Conservation (phyloP, 768 basidiomycete species). For the Boletellus ananiceps region DNA sequence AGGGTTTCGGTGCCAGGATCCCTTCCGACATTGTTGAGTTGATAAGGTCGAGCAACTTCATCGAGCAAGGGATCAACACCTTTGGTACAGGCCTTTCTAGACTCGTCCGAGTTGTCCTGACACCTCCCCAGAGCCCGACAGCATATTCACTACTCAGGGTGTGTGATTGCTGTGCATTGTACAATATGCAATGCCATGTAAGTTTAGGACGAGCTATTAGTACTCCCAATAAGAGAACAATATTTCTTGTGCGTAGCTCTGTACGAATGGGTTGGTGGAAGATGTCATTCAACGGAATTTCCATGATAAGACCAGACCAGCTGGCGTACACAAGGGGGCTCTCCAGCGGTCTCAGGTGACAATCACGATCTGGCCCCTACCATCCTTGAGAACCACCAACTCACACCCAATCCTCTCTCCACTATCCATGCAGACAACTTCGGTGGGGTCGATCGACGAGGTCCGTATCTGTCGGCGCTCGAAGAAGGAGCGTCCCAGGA, state of each 20-base stretch:
- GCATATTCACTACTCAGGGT: neutral
- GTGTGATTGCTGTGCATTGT: no score
- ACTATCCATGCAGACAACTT: slow-evolving; percentile 87
- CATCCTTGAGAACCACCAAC: slow-evolving; percentile 87
- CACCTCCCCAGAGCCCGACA: slow-evolving; percentile 15
- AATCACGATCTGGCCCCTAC: slow-evolving; percentile 83
- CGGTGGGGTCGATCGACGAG: slow-evolving; percentile 80
- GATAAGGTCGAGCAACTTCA: neutral
- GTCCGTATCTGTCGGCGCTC: slow-evolving; percentile 79
- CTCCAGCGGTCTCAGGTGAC: slow-evolving; percentile 47
- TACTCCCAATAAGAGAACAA: neutral
- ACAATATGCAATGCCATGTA: neutral
- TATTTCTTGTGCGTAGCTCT: neutral
- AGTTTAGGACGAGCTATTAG: neutral
- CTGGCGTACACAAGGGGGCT: neutral
- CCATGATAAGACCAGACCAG: neutral
- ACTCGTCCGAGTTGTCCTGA: neutral
- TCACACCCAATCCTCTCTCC: slow-evolving; percentile 92
- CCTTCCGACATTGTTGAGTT: neutral
- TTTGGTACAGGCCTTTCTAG: slow-evolving; percentile 10
- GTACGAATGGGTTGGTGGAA: neutral
- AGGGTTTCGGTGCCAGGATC: slow-evolving; percentile 21
- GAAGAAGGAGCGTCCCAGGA: slow-evolving; percentile 83
- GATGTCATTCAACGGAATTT: no score
- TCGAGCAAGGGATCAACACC: slow-evolving; percentile 3